A percentile compares a stretch with the other conserved stretches of the same genome.
phyloP scores from a whole-genome alignment of 2,329 filamentous ascomycete genomes.

The Chaetomiaceae sp. region DNA sequence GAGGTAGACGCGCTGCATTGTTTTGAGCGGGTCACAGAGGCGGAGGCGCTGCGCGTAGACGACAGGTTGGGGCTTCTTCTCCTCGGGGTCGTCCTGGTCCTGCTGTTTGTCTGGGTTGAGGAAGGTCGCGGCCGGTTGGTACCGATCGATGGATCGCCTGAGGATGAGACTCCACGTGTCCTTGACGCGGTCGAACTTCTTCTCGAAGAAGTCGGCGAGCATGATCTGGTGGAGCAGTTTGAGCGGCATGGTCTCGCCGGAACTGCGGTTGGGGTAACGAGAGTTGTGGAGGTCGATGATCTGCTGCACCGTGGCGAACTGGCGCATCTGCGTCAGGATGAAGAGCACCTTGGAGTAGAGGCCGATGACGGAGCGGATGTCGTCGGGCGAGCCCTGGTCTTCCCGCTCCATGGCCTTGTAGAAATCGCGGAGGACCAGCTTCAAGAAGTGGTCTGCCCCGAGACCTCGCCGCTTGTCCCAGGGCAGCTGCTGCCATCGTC shows the following conservation, averaged over 20 bases:
- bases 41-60: conserved; percentile 50
- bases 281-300: conserved; percentile 46
- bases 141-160: conserved; percentile 43
- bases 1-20: conserved; percentile 44
- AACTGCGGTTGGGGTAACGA: conserved; percentile 37
- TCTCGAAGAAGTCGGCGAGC: conserved; percentile 55
- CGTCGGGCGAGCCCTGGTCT: conserved; percentile 8
- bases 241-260: conserved; percentile 51
- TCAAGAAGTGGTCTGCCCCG: conserved; percentile 28
- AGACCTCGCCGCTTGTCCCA: conserved; percentile 15
- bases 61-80: conserved; percentile 24
- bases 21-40: conserved; percentile 44
- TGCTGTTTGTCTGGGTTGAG: neutral
- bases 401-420: conserved; percentile 28
- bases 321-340: conserved; percentile 38
- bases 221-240: conserved; percentile 62
- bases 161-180: conserved; percentile 62
- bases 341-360: conserved; percentile 40
- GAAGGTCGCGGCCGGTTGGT: conserved; percentile 22
- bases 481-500: conserved; percentile 32
- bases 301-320: conserved; percentile 36
- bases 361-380: conserved; percentile 24
- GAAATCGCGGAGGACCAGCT: conserved; percentile 34
- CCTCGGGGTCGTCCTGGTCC: neutral
- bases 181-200: conserved; percentile 56